Base-by-base conservation (phyloP, 768 basidiomycete species). In the Lactarius hatsudake region DNA sequence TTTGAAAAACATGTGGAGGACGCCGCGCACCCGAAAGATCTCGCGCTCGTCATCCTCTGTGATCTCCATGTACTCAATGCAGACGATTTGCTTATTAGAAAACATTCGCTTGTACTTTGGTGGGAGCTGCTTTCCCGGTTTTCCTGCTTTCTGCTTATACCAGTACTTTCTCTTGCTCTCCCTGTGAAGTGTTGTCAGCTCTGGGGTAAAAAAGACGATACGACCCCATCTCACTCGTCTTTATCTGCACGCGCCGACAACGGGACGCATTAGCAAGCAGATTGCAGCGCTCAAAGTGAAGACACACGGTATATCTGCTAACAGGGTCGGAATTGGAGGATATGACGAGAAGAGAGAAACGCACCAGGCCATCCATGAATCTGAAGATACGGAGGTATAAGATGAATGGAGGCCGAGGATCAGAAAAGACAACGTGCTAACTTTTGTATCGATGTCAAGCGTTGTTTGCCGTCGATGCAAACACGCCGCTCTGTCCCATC, bases 401-500 rank as follows among this genome's bases (percentile, higher is more conserved):
- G 43, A 18, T 43, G 15, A 60, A 30, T 53, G 9, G 48, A 36
- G 34, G 18, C 7, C 6, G n/a, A n/a, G 7, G 12, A 34, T 28
- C 53, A 43, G 13, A 15, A 8, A 58, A 48, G 38, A 61, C 72
- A 20, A 48, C 5, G 40, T 28, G 54, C 67, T 63, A 70, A 89
- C 88, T n/a, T 81, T 68, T 81, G 79, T 32, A 90, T 84, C 0
- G 88, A 88, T 0, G 89, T 88, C 67, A 90, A 73, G 38, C 89
- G 80, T 69, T 90, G 88, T 72, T 90, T 90, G n/a, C 88, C 88
- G 68, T 90, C 89, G 17, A 89, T 87, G 67, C 88, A 89, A 0
- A 80, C 79, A 23, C 83, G 80, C 23, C 72, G 71, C 68, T 84
- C 83, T 8, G 73, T 74, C 4, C 81, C 83, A 40, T 85, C 80